These are phyloP conservation scores for Santalum album DNA, from an alignment of 164 flowering plant genomes.

Conservation along the genomic window DNA sequence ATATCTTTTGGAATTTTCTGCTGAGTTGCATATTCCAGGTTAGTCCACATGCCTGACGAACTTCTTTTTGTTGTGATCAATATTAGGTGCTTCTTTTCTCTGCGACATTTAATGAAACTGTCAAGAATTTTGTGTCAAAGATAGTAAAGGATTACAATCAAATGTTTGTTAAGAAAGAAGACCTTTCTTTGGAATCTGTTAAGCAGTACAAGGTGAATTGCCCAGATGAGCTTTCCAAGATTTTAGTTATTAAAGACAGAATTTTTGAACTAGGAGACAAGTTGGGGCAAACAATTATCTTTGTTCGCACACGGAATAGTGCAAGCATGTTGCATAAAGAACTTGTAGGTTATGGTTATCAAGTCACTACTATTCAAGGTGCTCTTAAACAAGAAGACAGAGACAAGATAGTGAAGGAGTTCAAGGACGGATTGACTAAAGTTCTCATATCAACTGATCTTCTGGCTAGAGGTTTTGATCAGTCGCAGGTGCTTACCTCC, in stretches of 20 bases:
- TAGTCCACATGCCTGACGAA: too few species aligned
- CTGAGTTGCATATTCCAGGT: too few species aligned
- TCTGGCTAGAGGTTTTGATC: constrained; percentile 96
- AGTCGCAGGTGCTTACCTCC: constrained; percentile 52
- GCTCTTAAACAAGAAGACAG: constrained; percentile 51
- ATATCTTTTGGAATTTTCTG: too few species aligned
- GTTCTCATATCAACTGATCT: constrained; percentile 93
- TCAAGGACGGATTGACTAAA: constrained; percentile 76
- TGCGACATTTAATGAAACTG: constrained; percentile 82
- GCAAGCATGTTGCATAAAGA: constrained; percentile 51
- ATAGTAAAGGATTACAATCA: constrained; percentile 65
- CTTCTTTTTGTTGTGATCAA: too few species aligned
- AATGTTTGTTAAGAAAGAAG: constrained; percentile 90
- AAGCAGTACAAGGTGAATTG: constrained; percentile 89
- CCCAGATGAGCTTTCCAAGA: constrained; percentile 67
- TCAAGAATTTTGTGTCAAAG: constrained; percentile 63
- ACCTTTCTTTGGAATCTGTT: constrained; percentile 67
- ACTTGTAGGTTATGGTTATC: constrained; percentile 51
- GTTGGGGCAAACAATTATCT: constrained; percentile 85
- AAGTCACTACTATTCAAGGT: constrained; percentile 82
- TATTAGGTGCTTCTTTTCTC: constrained; percentile 94
- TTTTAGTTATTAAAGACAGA: constrained; percentile 53
- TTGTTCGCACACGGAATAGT: constrained; percentile 55
- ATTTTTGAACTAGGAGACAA: constrained; percentile 70
- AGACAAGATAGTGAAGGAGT: constrained; percentile 84